Conservation (phyloP, 805 yeast species). For the Suhomyces vadensis region DNA sequence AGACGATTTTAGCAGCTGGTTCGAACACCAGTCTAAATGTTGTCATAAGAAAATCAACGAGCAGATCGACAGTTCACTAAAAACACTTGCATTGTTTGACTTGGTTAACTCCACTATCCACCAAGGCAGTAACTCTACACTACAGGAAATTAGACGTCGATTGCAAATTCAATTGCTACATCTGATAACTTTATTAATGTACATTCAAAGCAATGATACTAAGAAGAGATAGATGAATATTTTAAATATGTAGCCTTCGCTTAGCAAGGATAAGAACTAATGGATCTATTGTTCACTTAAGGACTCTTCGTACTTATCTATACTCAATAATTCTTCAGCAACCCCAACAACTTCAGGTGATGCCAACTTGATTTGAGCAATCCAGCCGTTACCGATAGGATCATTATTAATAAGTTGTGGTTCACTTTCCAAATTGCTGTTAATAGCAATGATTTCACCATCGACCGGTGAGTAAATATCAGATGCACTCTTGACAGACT, state of each 20-base stretch:
- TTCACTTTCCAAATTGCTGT: constrained; percentile 59
- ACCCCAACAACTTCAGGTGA: constrained; percentile 38
- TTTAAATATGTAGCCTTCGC: background rate
- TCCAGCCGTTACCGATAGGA: constrained; percentile 95
- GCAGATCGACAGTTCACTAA: too few relatives aligned
- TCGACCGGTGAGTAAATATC: constrained; percentile 88
- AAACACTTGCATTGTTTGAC: too few relatives aligned
- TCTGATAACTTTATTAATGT: too few relatives aligned
- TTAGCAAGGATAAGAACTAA: background rate
- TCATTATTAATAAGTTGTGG: constrained; percentile 84
- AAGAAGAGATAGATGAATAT: too few relatives aligned
- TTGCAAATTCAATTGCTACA: too few relatives aligned
- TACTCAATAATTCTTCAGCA: constrained; percentile 49
- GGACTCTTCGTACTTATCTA: constrained; percentile 56
- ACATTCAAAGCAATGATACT: too few relatives aligned
- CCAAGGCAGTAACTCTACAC: too few relatives aligned
- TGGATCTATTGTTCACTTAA: constrained; percentile 46
- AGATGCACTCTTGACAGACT: constrained; percentile 89
- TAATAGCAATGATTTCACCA: constrained; percentile 74
- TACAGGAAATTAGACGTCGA: too few relatives aligned
- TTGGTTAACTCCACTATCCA: too few relatives aligned
- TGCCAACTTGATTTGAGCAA: constrained; percentile 68
- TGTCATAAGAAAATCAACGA: too few relatives aligned
- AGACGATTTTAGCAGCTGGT: too few relatives aligned
- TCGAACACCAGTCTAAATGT: too few relatives aligned